Evolutionary conservation across 1,284 basidiomycete genomes (phyloP), one percentile per base, ranked within the genome.

Genomic region (Trametes pubescens): DNA sequence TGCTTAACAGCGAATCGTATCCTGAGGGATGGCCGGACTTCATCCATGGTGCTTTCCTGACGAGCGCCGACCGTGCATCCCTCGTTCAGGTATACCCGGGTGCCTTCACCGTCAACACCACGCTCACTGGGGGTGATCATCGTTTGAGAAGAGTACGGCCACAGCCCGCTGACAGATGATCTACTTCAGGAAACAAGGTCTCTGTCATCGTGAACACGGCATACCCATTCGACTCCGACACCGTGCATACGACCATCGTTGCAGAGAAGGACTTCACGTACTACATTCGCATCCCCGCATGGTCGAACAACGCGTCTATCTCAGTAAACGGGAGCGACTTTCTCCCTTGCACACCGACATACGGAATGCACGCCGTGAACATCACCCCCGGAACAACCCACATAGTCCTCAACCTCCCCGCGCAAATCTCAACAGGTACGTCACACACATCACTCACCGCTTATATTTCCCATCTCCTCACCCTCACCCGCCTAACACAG

Each of bases 11-110:
- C 29, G 62, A 82, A 4, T 9, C 26, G 22, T 48, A 84, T 68
- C 85, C 85, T 6, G 85, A 86, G 72, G 85, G 85, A 49, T 86
- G 82, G 81, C 86, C 86, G 1, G 87, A 87, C 69, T 86, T 87
- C 71, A 79, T 85, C 55, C 77, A 82, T 14, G 85, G 86, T 68
- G 78, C 84, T 0, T 86, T 88, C 73, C 74, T 86, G 9, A 80
- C 78, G 0, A 84, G 84, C 3, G 77, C 82, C 2, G 82, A 86
- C 72, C 71, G 78, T 40, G 71, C 75, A 22, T 83, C 83, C 0
- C 78, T 87, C 10, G 82, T 84, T 16, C 84, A 87, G 35, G 72
- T 85, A 1, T 86, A 86, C 69, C 77, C 86, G 16, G 86, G 85
- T 4, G 85, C 86, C 2, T 83, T 86, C 73, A 77, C 73, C 34